Percentiles rank a stretch among this genome's conserved stretches.
These are phyloP conservation scores for Pachysandra terminalis DNA, from an alignment of 164 flowering plant species.

Conservation along the genomic window DNA sequence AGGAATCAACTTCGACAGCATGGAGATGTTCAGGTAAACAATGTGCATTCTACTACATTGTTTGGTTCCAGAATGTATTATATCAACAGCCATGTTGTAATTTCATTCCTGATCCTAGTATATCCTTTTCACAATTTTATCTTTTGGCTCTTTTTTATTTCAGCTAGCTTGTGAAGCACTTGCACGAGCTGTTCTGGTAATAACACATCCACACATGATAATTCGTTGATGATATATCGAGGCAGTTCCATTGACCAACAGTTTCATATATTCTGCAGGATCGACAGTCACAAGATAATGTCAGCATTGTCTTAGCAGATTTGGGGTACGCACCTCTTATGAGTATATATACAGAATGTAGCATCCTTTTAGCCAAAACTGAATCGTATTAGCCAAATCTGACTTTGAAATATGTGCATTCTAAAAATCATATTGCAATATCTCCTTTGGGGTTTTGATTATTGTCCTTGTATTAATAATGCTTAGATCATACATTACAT, in stretches of 20 bases:
- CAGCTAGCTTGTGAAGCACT: slow-evolving; percentile 91
- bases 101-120: slow-evolving; percentile 1
- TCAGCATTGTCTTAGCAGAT: slow-evolving; percentile 87
- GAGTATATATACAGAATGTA: not conserved
- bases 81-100: not conserved
- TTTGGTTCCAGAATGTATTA: slow-evolving; percentile 3
- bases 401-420: not conserved
- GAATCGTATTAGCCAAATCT: not conserved
- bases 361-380: not conserved
- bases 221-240: not conserved
- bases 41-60: not conserved
- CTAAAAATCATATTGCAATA: not conserved
- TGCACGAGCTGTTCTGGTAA: slow-evolving; percentile 78
- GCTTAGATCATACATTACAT: no score
- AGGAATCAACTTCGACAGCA: slow-evolving; percentile 82
- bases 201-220: not conserved
- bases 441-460: no score
- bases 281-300: slow-evolving; percentile 73
- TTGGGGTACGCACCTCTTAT: slow-evolving; percentile 60
- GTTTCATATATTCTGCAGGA: slow-evolving; percentile 48
- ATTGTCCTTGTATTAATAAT: not conserved
- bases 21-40: slow-evolving; percentile 83
- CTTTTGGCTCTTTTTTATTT: slow-evolving; percentile 15
- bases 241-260: not conserved
- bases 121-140: slow-evolving; percentile 6